A percentile compares a stretch with the other conserved stretches of the same genome.
Evolutionary conservation across 1,284 basidiomycete genomes (phyloP).

Genomic region (Puccinia polysora): DNA sequence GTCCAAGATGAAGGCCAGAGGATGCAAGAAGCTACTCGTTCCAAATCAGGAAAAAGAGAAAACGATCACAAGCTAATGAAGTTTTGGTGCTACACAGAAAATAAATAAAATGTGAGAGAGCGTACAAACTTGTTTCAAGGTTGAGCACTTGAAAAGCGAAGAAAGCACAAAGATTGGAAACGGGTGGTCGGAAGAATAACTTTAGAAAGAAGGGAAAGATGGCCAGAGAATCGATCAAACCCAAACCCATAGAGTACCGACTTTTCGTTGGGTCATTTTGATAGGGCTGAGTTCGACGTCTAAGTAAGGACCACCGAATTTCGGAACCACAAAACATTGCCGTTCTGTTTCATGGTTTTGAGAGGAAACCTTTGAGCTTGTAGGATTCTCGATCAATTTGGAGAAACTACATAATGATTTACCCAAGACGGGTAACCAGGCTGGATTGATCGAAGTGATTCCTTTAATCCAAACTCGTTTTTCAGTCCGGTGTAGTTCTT

Average conservation of each 20-base stretch:
- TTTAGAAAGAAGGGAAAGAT: no score
- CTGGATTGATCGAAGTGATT: slow-evolving; percentile 79
- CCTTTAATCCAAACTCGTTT: slow-evolving; percentile 73
- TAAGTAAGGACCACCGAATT: slow-evolving; percentile 45
- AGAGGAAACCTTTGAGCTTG: slow-evolving; percentile 19
- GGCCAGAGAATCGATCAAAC: no score
- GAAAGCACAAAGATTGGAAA: no score
- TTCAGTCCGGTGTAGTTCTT: slow-evolving; percentile 71
- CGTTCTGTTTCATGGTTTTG: slow-evolving; percentile 33
- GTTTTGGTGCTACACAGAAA: no score
- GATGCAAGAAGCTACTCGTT: no score
- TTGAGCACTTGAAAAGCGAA: no score
- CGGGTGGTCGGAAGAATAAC: no score
- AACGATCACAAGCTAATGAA: no score
- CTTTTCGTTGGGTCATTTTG: slow-evolving; percentile 44
- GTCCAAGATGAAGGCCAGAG: no score
- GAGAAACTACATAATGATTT: slow-evolving; percentile 78
- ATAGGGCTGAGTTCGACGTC: slow-evolving; percentile 46
- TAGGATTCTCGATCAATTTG: slow-evolving; percentile 65
- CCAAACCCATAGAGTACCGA: slow-evolving; percentile 46
- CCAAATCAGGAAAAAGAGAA: no score
- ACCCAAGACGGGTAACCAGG: slow-evolving; percentile 80
- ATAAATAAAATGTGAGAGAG: no score
- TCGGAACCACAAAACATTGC: slow-evolving; percentile 46
- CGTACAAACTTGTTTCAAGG: no score